Evolutionary conservation across 805 yeast species (phyloP).

Genomic region (Geotrichum ghanense): DNA sequence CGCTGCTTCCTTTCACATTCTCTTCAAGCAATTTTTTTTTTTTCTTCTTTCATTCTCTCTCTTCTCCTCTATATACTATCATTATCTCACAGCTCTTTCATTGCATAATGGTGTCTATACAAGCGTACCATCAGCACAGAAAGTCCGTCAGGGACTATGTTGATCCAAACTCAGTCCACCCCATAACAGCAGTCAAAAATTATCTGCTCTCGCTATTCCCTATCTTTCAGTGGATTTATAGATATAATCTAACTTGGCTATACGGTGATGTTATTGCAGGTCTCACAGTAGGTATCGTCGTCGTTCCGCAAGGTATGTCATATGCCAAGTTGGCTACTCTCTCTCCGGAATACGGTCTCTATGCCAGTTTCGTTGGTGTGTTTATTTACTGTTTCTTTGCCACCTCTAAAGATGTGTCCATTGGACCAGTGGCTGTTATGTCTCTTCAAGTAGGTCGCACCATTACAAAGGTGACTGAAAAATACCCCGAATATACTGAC

Average conservation of each 20-base stretch:
- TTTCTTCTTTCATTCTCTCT: background rate
- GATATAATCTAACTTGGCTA: constrained; percentile 75
- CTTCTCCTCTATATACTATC: background rate
- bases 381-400: constrained; percentile 84
- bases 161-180: background rate
- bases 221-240: constrained; percentile 66
- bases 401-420: constrained; percentile 88
- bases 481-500: constrained; percentile 32
- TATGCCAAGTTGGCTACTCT: constrained; percentile 81
- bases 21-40: background rate
- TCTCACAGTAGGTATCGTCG: constrained; percentile 82
- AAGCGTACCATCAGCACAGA: background rate
- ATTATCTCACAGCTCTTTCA: background rate
- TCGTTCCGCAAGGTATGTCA: constrained; percentile 94
- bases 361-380: constrained; percentile 87
- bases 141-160: background rate
- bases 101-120: background rate
- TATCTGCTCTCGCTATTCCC: constrained; percentile 68
- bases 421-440: constrained; percentile 97
- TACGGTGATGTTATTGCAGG: constrained; percentile 83
- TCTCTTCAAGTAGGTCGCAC: constrained; percentile 75
- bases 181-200: constrained; percentile 10
- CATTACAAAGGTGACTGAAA: constrained; percentile 47
- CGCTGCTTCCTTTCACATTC: background rate
- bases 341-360: constrained; percentile 74